These are phyloP conservation scores for Glebionis coronaria DNA, from an alignment of 129 eudicot genomes.

Conservation along the genomic window DNA sequence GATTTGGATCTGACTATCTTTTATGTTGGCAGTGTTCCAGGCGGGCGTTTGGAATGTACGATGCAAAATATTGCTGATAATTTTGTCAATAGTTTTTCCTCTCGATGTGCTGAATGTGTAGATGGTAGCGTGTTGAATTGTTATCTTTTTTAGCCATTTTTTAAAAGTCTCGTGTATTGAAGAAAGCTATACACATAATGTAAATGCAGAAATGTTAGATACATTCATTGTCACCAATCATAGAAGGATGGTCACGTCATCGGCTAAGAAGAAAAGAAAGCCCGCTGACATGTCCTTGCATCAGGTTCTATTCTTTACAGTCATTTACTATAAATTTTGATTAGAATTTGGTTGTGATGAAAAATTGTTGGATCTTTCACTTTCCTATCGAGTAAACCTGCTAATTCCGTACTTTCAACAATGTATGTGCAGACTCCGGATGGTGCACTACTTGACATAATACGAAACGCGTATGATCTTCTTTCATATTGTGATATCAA, in stretches of 20 bases:
- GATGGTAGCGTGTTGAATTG: conserved; percentile 44
- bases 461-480: conserved; percentile 89
- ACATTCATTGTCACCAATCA: conserved; percentile 85
- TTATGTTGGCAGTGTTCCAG: too few relatives aligned
- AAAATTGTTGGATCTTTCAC: conserved; percentile 1
- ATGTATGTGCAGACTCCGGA: conserved; percentile 74
- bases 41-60: conserved; percentile 98
- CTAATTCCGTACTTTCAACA: conserved; percentile 20
- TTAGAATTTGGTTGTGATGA: conserved; percentile 16
- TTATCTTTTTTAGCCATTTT: neutral
- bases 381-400: neutral
- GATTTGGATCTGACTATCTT: conserved; percentile 5
- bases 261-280: conserved; percentile 90
- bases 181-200: conserved; percentile 4
- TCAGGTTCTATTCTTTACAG: conserved; percentile 56
- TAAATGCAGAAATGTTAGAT: conserved; percentile 67
- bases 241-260: conserved; percentile 93
- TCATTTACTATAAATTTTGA: conserved; percentile 11
- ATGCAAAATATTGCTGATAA: conserved; percentile 96
- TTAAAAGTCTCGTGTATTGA: conserved; percentile 18
- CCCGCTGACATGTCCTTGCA: conserved; percentile 72
- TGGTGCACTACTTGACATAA: conserved; percentile 86
- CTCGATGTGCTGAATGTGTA: conserved; percentile 60
- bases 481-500: conserved; percentile 69
- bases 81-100: conserved; percentile 58